Base-by-base conservation (phyloP, 2,329 filamentous ascomycete genomes). In the Diaporthe ampelina region DNA sequence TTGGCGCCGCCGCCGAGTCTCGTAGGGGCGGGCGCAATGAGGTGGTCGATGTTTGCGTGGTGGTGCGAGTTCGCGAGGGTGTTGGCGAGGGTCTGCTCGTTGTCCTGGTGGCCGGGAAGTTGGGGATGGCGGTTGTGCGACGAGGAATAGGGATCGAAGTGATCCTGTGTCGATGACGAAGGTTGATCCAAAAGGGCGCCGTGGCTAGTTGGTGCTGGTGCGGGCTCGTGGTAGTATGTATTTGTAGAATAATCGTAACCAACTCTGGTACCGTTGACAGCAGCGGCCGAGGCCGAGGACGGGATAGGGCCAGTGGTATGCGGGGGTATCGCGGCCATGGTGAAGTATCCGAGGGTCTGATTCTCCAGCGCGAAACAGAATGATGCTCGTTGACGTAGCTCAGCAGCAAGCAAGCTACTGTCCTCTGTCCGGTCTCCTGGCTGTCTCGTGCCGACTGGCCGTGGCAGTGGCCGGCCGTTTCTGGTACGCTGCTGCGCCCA, bases 1-100 rank as follows among this genome's bases (percentile, higher is more conserved):
- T 87, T 90, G 48, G 72, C 59, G 75, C 90, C 86, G 75, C 81
- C 68, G 76, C 90, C 87, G 75, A 81, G 77, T n/a, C 77, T 79
- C 43, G 75, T 76, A 10, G 77, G 77, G 21, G 74, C 57, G 6
- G 80, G 78, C 13, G 77, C 76, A 29, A 68, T 61, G 32, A 78
- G 73, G 57, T 78, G 76, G 57, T 74, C 48, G 40, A 59, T 52
- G 17, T 57, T 59, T 37, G 61, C 35, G 59, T 71, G 56, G 50
- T 71, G 70, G 58, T 61, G 67, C 19, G 77, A 74, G 69, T 78
- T 78, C 43, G 77, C 76, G 21, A 76, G 37, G 32, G 78, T 78
- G 70, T 78, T 78, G 52, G 74, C 67, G 19, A 72, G 74, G 17
- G 76, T 76, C 68, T 76, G 65, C 10, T 61, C 68, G 69, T 59